Evolutionary conservation across 352 stramenopile genomes (phyloP).

Genomic region (Paralagenidium karlingii): DNA sequence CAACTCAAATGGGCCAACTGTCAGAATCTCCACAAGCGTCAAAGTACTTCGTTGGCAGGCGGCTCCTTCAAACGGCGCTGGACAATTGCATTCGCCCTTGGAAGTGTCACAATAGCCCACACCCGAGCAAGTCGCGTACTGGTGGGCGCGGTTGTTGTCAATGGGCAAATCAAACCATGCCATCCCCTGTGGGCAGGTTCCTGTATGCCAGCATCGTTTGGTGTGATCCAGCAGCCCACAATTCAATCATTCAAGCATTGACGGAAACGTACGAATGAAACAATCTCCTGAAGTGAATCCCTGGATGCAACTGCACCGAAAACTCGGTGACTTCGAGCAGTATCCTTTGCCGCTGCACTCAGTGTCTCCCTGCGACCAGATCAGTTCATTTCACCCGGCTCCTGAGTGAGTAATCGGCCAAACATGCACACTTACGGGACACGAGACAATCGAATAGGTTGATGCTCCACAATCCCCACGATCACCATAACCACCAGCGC

Average conservation of each 20-base stretch:
- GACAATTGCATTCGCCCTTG: constrained; percentile 54
- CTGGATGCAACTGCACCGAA: constrained; percentile 48
- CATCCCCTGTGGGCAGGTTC: constrained; percentile 37
- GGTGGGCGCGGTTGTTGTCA: constrained; percentile 36
- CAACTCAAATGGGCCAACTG: no score
- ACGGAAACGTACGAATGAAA: constrained; percentile 43
- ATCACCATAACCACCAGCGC: constrained; percentile 28
- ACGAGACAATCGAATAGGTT: constrained; percentile 29
- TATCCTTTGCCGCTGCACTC: constrained; percentile 63
- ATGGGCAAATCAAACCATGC: constrained; percentile 63
- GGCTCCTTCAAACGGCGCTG: constrained; percentile 41
- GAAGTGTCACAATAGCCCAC: constrained; percentile 45
- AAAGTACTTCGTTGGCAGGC: constrained; percentile 60
- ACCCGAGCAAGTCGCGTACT: constrained; percentile 39
- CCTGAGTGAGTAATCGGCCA: no score
- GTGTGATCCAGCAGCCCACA: background rate
- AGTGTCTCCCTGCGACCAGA: constrained; percentile 22
- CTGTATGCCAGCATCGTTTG: no score
- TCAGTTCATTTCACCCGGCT: background rate
- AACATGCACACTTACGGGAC: constrained; percentile 19
- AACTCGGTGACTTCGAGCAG: constrained; percentile 50
- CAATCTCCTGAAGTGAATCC: constrained; percentile 57
- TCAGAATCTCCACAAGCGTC: background rate
- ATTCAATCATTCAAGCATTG: background rate
- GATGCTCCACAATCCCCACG: constrained; percentile 60